These are phyloP conservation scores for Histomonas meleagridis DNA, from an alignment of 208 protist species.

Conservation along the genomic window DNA sequence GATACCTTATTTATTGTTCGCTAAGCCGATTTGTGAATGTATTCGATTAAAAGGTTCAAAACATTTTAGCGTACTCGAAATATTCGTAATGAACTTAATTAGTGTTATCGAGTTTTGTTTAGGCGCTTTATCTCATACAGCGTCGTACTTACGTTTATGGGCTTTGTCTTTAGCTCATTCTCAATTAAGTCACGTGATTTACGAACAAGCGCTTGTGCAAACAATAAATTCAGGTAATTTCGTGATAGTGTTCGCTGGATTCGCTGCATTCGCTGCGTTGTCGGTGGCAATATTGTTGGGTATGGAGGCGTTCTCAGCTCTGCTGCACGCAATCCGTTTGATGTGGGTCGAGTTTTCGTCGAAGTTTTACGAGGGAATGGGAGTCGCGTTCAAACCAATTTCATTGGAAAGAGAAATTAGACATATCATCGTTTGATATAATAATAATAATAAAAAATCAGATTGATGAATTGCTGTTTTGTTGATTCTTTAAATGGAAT, in stretches of 20 bases:
- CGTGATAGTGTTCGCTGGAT: slow-evolving; percentile 69
- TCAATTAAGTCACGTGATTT: background rate
- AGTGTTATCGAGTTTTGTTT: slow-evolving; percentile 98
- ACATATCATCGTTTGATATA: too few species aligned
- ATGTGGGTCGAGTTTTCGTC: slow-evolving; percentile 63
- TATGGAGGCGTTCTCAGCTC: slow-evolving; percentile 95
- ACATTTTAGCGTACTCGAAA: slow-evolving; percentile 67
- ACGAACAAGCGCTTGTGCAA: background rate
- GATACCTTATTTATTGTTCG: slow-evolving; percentile 37
- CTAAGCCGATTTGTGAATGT: background rate
- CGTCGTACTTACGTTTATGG: slow-evolving; percentile 98
- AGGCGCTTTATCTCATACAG: slow-evolving; percentile 95
- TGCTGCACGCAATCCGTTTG: slow-evolving; percentile 90
- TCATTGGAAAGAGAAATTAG: background rate
- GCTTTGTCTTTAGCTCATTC: slow-evolving; percentile 96
- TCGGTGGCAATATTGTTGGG: slow-evolving; percentile 84
- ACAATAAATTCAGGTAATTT: background rate
- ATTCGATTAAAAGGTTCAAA: background rate
- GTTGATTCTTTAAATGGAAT: too few species aligned
- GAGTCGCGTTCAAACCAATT: slow-evolving; percentile 19
- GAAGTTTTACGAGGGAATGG: slow-evolving; percentile 44
- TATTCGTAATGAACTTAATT: slow-evolving; percentile 87
- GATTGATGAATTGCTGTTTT: too few species aligned
- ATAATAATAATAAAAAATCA: too few species aligned
- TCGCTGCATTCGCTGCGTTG: slow-evolving; percentile 72